Evolutionary conservation across 345 rosid genomes (phyloP).

Genomic region (Syzygium aqueum): DNA sequence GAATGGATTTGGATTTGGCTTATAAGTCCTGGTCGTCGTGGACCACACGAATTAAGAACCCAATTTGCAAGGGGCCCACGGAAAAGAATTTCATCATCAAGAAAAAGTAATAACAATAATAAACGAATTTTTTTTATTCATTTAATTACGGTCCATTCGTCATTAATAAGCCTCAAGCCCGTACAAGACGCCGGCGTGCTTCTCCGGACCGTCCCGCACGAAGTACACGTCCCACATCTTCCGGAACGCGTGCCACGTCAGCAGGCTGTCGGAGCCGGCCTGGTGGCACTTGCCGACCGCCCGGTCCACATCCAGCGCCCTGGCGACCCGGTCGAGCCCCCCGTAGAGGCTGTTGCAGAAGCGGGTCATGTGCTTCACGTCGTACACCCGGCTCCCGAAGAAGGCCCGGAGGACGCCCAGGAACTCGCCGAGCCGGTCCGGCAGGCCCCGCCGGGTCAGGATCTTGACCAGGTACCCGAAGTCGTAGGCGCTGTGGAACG

Average conservation of each 20-base stretch:
- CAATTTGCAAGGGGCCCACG: neutral
- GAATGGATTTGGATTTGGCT: neutral
- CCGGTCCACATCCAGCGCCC: constrained; percentile 27
- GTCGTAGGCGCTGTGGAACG: constrained; percentile 63
- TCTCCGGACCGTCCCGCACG: constrained; percentile 6
- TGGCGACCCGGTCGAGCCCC: constrained; percentile 42
- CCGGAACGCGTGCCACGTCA: constrained; percentile 29
- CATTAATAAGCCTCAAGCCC: constrained; percentile 29
- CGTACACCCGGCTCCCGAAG: constrained; percentile 43
- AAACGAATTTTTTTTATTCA: neutral
- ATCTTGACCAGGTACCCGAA: constrained; percentile 57
- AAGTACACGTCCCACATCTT: constrained; percentile 23
- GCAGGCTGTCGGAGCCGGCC: constrained; percentile 45
- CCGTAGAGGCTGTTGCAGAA: constrained; percentile 35
- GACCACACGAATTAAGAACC: neutral
- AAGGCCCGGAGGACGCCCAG: constrained; percentile 17
- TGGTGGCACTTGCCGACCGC: constrained; percentile 38
- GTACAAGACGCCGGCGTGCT: constrained; percentile 34
- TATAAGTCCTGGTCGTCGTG: neutral
- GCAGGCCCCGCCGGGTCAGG: constrained; percentile 28
- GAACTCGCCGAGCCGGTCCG: constrained; percentile 25
- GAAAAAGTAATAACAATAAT: neutral
- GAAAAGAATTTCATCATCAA: neutral
- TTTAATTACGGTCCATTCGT: neutral
- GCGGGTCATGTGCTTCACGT: constrained; percentile 51